Evolutionary conservation across 192 early-diverging fungal species (phyloP), one percentile per base, ranked within the genome.

Genomic region (Coemansia sp.): DNA sequence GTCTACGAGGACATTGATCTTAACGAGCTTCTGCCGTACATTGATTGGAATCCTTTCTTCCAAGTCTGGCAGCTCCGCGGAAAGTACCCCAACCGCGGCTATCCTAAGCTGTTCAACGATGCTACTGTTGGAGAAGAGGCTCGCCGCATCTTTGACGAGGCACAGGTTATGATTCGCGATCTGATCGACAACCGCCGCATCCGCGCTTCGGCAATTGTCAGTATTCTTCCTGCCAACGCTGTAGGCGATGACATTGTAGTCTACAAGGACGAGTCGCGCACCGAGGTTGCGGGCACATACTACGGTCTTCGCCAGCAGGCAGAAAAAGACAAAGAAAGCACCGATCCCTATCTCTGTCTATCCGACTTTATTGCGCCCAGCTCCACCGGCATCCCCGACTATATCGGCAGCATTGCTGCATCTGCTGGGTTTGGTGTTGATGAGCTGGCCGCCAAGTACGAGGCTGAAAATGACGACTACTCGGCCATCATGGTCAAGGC

Each of bases 31-130:
- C 63, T 93, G 23, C 73, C 83, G n/a, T 90, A 89, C 61, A 95
- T 98, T 49, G 95, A 98, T 73, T 98, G 95, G 93, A 98, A 94
- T 53, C 95, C 95, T 27, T 98, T 98, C 86, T 98, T 98, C 85
- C 95, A 98, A 70, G 93, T 93, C 14, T 98, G 92, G 90, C 95
- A 98, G 78, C 81, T 98, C 21, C 84, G 95, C 22, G 95, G 94
- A 53, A 91, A 89, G 64, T 97, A 97, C 64, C 94, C 94, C 17
- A 97, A 97, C 82, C 89, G 95, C 57, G 93, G 95, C 22, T 98
- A 86, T 67, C 95, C 95, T 61, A 95, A 95, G 84, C 93, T 98
- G 62, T 98, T 98, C 79, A 89, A 94, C 54, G 95, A 98, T 69
- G 93, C 94, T 52, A 83, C 89, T 2, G 95, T 98, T 22, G 88